phyloP scores from a whole-genome alignment of 345 rosid genomes.

The Citrus australasica region DNA sequence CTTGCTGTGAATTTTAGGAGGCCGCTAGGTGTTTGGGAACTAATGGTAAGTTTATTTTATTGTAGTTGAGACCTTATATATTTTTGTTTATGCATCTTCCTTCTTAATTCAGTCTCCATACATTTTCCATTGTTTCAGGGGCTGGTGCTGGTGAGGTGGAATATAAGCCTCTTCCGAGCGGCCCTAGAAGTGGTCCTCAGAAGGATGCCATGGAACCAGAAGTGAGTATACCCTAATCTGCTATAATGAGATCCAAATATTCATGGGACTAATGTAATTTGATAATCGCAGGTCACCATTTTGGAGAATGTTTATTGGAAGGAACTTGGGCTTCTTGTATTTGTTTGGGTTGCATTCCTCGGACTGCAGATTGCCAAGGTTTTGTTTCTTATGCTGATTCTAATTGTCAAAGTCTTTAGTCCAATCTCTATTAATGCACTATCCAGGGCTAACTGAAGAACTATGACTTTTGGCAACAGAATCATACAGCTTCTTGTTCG shows the following conservation, averaged over 20 bases:
- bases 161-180: slow-evolving; percentile 29
- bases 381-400: slow-evolving; percentile 2
- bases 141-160: slow-evolving; percentile 21
- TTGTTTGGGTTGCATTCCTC: slow-evolving; percentile 47
- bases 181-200: slow-evolving; percentile 11
- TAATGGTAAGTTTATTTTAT: slow-evolving; percentile 21
- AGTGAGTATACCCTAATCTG: slow-evolving; percentile 16
- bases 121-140: slow-evolving; percentile 20
- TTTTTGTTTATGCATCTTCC: background rate
- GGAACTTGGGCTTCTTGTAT: slow-evolving; percentile 42
- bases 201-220: slow-evolving; percentile 13
- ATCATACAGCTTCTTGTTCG: slow-evolving; percentile 38
- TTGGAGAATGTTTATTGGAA: slow-evolving; percentile 40
- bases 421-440: background rate
- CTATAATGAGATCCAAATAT: background rate
- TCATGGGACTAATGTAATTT: slow-evolving; percentile 1
- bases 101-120: background rate
- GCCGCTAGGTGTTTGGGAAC: slow-evolving; percentile 27
- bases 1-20: slow-evolving; percentile 26
- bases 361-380: slow-evolving; percentile 48
- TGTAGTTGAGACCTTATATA: background rate
- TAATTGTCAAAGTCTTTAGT: background rate
- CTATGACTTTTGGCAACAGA: slow-evolving; percentile 23
- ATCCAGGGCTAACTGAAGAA: background rate
- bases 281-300: slow-evolving; percentile 29